Evolutionary conservation across 2,329 filamentous ascomycete species (phyloP).

Genomic region (Cadophora sp.): DNA sequence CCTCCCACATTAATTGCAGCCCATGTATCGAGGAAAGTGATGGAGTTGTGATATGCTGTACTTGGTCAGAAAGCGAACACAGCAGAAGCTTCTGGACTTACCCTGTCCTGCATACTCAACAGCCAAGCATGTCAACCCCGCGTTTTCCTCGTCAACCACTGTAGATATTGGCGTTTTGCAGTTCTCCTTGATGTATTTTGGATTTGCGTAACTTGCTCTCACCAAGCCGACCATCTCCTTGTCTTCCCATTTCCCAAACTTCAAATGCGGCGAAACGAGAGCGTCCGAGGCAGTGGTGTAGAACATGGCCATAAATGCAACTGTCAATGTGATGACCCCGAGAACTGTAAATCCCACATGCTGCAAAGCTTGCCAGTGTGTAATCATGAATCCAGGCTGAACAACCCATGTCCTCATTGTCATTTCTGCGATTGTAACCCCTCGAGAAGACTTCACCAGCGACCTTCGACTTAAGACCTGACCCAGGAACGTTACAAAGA

Average conservation of each 20-base stretch:
- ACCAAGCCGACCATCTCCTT: constrained; percentile 62
- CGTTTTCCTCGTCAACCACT: constrained; percentile 48
- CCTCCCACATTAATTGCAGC: constrained; percentile 52
- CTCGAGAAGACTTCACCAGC: constrained; percentile 63
- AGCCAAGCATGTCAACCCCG: constrained; percentile 66
- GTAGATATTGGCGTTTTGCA: constrained; percentile 68
- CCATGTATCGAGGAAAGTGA: constrained; percentile 67
- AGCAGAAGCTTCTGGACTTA: constrained; percentile 36
- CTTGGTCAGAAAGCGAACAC: background rate
- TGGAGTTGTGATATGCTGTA: constrained; percentile 70
- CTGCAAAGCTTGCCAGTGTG: constrained; percentile 68
- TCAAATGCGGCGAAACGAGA: constrained; percentile 76
- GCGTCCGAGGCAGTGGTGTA: constrained; percentile 81
- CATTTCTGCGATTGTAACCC: constrained; percentile 78
- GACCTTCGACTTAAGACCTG: constrained; percentile 77
- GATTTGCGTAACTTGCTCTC: constrained; percentile 68
- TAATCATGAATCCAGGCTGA: constrained; percentile 75
- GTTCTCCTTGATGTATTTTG: constrained; percentile 56
- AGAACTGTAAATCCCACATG: constrained; percentile 69
- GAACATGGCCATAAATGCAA: constrained; percentile 70
- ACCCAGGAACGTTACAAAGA: constrained; percentile 76
- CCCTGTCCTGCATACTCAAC: constrained; percentile 73
- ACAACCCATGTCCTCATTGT: constrained; percentile 79
- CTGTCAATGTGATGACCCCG: constrained; percentile 68
- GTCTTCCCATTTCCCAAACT: constrained; percentile 59